These are phyloP conservation scores for Lepidium didymum DNA, from an alignment of 345 rosid genomes.

Conservation along the genomic window DNA sequence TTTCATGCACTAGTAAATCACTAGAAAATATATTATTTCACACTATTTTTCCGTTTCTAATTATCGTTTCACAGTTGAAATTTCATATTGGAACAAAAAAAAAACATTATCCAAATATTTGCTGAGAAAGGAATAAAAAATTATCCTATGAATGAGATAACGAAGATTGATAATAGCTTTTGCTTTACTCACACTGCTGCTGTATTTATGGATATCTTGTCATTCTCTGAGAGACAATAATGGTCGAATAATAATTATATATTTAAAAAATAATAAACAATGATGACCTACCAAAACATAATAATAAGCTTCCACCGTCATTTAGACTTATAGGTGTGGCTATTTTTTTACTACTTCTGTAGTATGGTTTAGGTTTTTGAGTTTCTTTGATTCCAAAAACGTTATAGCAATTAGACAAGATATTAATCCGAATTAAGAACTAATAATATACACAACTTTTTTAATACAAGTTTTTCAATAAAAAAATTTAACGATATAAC, in stretches of 20 bases:
- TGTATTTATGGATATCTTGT: constrained; percentile 17
- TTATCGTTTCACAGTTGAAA: neutral
- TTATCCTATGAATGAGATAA: constrained; percentile 8
- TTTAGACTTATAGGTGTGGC: constrained; percentile 16
- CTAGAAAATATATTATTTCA: too few relatives aligned
- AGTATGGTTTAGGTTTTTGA: neutral
- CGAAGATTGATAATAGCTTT: constrained; percentile 23
- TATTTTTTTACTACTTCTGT: constrained; percentile 3
- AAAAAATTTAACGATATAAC: too few relatives aligned
- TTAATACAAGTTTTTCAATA: too few relatives aligned
- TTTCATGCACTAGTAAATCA: too few relatives aligned
- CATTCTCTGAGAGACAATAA: constrained; percentile 19
- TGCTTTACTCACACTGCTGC: constrained; percentile 31
- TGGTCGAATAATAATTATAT: constrained; percentile 7
- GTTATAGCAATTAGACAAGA: neutral
- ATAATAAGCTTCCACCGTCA: constrained; percentile 18
- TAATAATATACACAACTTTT: too few relatives aligned
- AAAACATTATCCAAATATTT: neutral
- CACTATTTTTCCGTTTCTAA: too few relatives aligned
- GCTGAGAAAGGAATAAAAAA: constrained; percentile 15
- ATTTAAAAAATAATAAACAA: neutral
- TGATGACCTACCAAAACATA: constrained; percentile 26
- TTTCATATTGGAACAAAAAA: neutral
- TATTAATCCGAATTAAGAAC: neutral
- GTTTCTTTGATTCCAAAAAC: neutral